Base-by-base conservation (phyloP, 2,329 filamentous ascomycete species). In the Fusarium sp. region DNA sequence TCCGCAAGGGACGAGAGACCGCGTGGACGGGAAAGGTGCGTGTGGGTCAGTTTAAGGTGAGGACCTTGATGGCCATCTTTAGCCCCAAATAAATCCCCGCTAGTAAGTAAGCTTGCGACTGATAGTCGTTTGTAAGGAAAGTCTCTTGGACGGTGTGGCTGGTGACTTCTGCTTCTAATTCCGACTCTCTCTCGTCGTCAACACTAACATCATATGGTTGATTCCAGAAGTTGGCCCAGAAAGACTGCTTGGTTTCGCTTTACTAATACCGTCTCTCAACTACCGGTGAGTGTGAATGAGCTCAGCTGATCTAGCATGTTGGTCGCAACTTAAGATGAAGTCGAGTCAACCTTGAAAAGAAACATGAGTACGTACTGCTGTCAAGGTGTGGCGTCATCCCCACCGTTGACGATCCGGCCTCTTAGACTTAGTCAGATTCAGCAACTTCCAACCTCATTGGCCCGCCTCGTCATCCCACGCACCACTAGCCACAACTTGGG, bases 11-110 rank as follows among this genome's bases (percentile, higher is more conserved):
- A 23, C 23, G 23, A 23, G 27, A 34, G 60, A 44, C 60, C 59
- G 60, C 44, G 50, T 62, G n/a, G 30, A 31, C 12, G 46, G 48
- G 39, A 30, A 37, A 60, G 48, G 55, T 59, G 46, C 53, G 57
- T 64, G 72, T 76, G 73, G 73, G 73, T 76, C 73, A 60, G 48
- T 60, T 67, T 73, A 73, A 75, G 71, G 73, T 75, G 73, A 75
- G 73, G 55, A 75, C 73, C 73, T 72, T 75, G 73, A 75, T 75
- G 73, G 73, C 66, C 68, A 61, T 41, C 60, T 23, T 61, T 70
- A 61, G 70, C 60, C 47, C 48, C 48, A 54, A 39, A 55, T 60
- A 44, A 23, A 52, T 27, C 44, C 62, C 56, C 62, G 46, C 62
- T 60, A 55, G 44, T 18, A 48, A 39, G 56, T 16, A 34, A 57